A percentile compares a stretch with the other conserved stretches of the same genome.
These are phyloP conservation scores for Umbelopsis ramanniana DNA, from an alignment of 192 early-diverging fungal species.

Conservation along the genomic window DNA sequence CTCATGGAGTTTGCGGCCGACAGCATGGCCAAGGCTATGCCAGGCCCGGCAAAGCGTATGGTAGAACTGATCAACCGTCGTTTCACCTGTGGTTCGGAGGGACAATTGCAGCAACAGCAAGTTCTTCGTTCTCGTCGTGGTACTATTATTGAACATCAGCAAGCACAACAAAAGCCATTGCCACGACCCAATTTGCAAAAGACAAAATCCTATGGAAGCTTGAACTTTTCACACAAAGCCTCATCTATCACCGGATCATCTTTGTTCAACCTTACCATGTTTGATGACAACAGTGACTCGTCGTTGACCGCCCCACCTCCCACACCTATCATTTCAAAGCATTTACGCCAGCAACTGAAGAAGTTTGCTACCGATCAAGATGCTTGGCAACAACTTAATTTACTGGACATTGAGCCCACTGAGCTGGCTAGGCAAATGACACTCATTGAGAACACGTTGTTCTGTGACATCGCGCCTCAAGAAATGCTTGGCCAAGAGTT, in stretches of 20 bases:
- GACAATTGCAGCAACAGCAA: slow-evolving; percentile 21
- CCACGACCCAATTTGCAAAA: slow-evolving; percentile 14
- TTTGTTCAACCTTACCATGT: slow-evolving; percentile 7
- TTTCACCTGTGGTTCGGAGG: neutral
- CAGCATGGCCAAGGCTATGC: slow-evolving; percentile 49
- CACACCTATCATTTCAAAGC: slow-evolving; percentile 15
- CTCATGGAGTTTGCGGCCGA: slow-evolving; percentile 60
- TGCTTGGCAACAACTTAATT: slow-evolving; percentile 1
- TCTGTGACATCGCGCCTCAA: slow-evolving; percentile 62
- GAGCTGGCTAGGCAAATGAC: slow-evolving; percentile 76
- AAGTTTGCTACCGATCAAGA: slow-evolving; percentile 1
- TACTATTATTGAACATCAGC: slow-evolving; percentile 3
- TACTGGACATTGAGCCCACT: slow-evolving; percentile 60
- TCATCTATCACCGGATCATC: slow-evolving; percentile 17
- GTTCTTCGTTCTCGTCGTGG: slow-evolving; percentile 8
- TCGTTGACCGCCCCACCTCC: slow-evolving; percentile 17
- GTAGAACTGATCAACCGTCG: slow-evolving; percentile 50
- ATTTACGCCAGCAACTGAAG: slow-evolving; percentile 5
- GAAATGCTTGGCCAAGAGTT: slow-evolving; percentile 57
- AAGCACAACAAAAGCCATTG: neutral
- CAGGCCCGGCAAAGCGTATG: slow-evolving; percentile 49
- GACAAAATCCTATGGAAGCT: slow-evolving; percentile 4
- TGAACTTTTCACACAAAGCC: slow-evolving; percentile 2
- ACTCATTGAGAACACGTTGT: slow-evolving; percentile 73
- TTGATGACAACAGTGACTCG: slow-evolving; percentile 14